Base-by-base conservation (phyloP, 2,329 filamentous ascomycete species). In the Aspergillus aculeatus region DNA sequence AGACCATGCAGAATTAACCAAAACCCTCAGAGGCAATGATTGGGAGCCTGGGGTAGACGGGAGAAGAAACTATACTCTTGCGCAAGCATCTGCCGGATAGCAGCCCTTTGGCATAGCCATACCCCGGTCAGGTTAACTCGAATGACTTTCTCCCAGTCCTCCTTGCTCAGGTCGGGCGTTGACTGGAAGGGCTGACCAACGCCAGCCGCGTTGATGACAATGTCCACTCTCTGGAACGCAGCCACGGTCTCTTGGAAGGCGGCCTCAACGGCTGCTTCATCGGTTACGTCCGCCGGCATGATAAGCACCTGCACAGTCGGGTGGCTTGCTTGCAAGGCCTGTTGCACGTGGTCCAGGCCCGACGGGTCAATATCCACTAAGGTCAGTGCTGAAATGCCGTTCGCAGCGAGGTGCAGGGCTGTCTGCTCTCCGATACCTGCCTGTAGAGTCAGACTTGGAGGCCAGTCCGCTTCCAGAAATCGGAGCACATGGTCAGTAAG, bases 31-130 rank as follows among this genome's bases (percentile, higher is more conserved):
- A 7, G 26, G 26, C 26, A 9, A 7, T 29, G 24, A 24, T 3
- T 14, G 12, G 21, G 23, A 21, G 2, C 21, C 16, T 10, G 19
- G 19, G 19, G 47, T 3, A 10, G 50, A 71, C 29, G 21, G 21
- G 16, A 38, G 12, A 26, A 7, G 26, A 29, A 16, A 29, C 57
- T 26, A 44, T 56, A 54, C 54, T 61, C 58, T 53, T 71, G 61
- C 19, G 12, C 26, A 16, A 56, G 31, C 58, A 63, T 63, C 2
- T 31, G 31, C 12, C 35, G 21, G 3, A 63, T 54, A 29, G 56
- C 24, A n/a, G 59, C 56, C 2, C 58, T 52, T 31, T 50, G 50
- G 12, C 52, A 38, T 50, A 63, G 31, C 61, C 61, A 62, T 3
- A 56, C 53, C 4, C 56, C 58, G 11, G 41, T 23, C 21, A 59